Evolutionary conservation across 768 basidiomycete species (phyloP).

Genomic region (Cystoderma amianthinum): DNA sequence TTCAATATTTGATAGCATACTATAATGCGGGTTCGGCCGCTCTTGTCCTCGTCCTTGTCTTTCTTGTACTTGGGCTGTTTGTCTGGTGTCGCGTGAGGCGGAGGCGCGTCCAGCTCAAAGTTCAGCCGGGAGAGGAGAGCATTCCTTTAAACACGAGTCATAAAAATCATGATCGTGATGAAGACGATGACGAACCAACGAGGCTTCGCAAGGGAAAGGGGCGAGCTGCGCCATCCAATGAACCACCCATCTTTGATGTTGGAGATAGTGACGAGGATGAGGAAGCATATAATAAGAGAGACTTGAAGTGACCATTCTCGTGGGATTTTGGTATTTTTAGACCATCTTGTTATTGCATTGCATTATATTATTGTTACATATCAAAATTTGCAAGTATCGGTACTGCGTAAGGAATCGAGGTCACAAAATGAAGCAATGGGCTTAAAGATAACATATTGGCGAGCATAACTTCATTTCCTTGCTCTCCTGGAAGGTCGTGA

Average conservation of each 20-base stretch:
- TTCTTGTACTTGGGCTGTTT: slow-evolving; percentile 60
- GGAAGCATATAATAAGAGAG: slow-evolving; percentile 23
- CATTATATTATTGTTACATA: too few species aligned
- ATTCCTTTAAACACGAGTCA: slow-evolving; percentile 52
- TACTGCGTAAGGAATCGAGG: too few species aligned
- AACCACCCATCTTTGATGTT: slow-evolving; percentile 47
- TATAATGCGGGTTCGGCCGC: slow-evolving; percentile 90
- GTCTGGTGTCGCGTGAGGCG: slow-evolving; percentile 72
- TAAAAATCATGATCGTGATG: slow-evolving; percentile 30
- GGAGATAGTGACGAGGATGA: slow-evolving; percentile 50
- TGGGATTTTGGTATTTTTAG: too few species aligned
- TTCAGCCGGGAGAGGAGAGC: slow-evolving; percentile 50
- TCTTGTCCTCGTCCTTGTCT: slow-evolving; percentile 73
- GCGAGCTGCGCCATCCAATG: slow-evolving; percentile 25
- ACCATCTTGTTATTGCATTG: too few species aligned
- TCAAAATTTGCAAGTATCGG: too few species aligned
- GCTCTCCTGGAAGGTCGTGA: slow-evolving; percentile 9
- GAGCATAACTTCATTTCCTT: slow-evolving; percentile 11
- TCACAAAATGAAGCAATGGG: too few species aligned
- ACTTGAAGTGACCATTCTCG: too few species aligned
- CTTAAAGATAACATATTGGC: too few species aligned
- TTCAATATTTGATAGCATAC: slow-evolving; percentile 54
- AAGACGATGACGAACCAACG: slow-evolving; percentile 29
- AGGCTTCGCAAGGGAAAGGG: slow-evolving; percentile 39
- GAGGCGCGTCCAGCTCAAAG: slow-evolving; percentile 31